A percentile compares a stretch with the other conserved stretches of the same genome.
Evolutionary conservation across 306 rosid genomes (phyloP).

Genomic region (Argentina anserina): DNA sequence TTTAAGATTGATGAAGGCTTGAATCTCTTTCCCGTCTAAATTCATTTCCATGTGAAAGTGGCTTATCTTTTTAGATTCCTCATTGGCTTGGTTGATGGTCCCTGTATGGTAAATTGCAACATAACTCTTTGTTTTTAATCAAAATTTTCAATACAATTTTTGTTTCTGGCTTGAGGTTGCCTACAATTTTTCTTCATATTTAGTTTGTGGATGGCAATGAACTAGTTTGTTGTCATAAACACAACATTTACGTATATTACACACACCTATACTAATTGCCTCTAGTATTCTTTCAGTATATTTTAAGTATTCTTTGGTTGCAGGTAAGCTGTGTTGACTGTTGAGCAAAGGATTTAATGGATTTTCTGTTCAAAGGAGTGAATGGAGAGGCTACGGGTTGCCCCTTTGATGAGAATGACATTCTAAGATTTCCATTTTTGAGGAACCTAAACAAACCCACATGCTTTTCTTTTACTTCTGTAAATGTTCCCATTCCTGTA

Average conservation of each 20-base stretch:
- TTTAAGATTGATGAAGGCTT: neutral
- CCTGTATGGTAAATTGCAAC: neutral
- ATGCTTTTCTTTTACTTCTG: slow-evolving; percentile 53
- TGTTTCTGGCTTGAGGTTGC: neutral
- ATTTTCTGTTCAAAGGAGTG: neutral
- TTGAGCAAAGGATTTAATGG: neutral
- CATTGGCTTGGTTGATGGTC: neutral
- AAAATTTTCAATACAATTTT: neutral
- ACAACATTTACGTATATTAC: neutral
- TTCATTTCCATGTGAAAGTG: neutral
- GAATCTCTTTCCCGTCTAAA: neutral
- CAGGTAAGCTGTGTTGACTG: neutral
- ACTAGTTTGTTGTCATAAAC: neutral
- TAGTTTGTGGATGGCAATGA: neutral
- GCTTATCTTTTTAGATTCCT: neutral
- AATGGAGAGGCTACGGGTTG: slow-evolving; percentile 18
- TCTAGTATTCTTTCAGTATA: neutral
- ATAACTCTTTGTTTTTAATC: neutral
- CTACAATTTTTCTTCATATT: neutral
- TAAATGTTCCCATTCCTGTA: slow-evolving; percentile 39
- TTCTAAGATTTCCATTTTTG: slow-evolving; percentile 73
- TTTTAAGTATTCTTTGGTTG: neutral
- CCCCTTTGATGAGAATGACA: slow-evolving; percentile 52
- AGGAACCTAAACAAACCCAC: slow-evolving; percentile 62
- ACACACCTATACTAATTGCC: neutral